Percentiles rank a stretch among this genome's conserved stretches.
Conservation (phyloP, 345 rosid species). For the Diplotaxis tenuifolia region DNA sequence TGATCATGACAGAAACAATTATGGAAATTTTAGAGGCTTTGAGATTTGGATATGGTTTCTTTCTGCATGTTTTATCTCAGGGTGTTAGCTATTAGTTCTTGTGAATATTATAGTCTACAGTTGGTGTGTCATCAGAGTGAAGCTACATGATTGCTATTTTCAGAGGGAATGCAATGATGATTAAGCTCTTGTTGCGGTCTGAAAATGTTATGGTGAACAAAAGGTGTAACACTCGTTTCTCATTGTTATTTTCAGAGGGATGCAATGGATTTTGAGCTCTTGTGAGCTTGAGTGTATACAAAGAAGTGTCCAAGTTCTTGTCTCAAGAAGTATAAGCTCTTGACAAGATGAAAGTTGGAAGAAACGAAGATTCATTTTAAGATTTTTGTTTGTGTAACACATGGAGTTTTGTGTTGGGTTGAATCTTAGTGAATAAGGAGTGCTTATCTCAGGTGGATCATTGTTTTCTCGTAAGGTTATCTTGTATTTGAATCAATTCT, state of each 20-base stretch:
- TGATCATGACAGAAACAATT: neutral
- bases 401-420: neutral
- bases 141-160: slow-evolving; percentile 9
- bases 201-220: neutral
- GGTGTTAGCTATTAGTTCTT: neutral
- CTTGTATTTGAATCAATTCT: neutral
- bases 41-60: neutral
- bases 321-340: neutral
- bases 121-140: neutral
- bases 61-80: neutral
- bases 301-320: neutral
- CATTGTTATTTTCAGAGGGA: slow-evolving; percentile 10
- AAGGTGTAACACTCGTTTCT: neutral
- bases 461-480: neutral
- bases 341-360: no score
- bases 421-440: neutral
- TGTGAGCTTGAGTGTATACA: neutral
- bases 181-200: neutral
- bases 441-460: slow-evolving; percentile 4
- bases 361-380: no score
- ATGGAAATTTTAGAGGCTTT: neutral
- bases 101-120: neutral
- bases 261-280: neutral
- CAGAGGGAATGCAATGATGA: neutral
- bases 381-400: neutral